phyloP scores from a whole-genome alignment of 2,329 filamentous ascomycete species.

The Stagonosporopsis cucurbitacearum region DNA sequence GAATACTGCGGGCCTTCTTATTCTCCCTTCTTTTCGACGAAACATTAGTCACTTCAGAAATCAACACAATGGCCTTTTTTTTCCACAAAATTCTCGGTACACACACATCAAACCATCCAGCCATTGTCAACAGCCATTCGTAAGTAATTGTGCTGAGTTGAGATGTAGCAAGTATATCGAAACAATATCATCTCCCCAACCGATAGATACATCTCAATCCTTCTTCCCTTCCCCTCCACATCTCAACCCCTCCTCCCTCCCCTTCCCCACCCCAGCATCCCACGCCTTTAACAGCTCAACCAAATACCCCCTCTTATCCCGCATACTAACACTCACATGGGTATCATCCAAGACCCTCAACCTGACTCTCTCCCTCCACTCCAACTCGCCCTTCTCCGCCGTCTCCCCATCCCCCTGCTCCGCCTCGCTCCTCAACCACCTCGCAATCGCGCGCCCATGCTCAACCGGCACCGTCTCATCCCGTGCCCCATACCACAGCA shows the following conservation, averaged over 20 bases:
- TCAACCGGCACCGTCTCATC: conserved; percentile 45
- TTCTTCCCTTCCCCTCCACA: no score
- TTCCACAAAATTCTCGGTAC: no score
- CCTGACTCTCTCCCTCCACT: conserved; percentile 28
- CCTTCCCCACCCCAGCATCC: conserved; percentile 1
- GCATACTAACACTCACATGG: conserved; percentile 34
- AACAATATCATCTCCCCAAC: no score
- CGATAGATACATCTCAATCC: no score
- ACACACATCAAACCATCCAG: no score
- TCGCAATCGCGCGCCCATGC: conserved; percentile 43
- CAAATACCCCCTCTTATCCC: conserved; percentile 28
- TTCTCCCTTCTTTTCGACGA: no score
- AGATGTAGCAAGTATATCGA: no score
- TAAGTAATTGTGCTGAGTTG: no score
- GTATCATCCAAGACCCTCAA: conserved; percentile 46
- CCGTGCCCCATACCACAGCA: conserved; percentile 48
- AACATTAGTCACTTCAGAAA: no score
- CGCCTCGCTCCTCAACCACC: conserved; percentile 28
- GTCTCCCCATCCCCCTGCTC: conserved; percentile 1
- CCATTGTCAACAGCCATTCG: no score
- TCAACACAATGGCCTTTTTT: no score
- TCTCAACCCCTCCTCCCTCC: neutral
- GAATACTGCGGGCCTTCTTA: no score
- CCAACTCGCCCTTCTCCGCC: neutral
- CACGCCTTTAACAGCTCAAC: conserved; percentile 19